A percentile compares a stretch with the other conserved stretches of the same genome.
phyloP scores from a whole-genome alignment of 805 yeast species.

The Teunomyces kruisii region DNA sequence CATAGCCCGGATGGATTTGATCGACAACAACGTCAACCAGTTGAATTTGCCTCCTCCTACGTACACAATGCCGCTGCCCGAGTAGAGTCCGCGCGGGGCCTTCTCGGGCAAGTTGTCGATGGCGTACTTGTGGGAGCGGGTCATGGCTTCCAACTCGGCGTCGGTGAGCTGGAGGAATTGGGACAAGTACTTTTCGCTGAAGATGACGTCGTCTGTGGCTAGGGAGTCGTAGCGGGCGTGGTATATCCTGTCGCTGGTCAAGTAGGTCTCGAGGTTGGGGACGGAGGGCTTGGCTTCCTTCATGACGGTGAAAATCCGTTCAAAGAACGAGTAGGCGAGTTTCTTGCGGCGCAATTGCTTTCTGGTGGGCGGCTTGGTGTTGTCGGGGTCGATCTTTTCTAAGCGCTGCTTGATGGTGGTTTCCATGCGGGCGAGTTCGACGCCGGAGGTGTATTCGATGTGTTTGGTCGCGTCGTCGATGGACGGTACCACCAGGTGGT shows the following conservation, averaged over 20 bases:
- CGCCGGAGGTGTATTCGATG: background rate
- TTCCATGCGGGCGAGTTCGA: conserved; percentile 1
- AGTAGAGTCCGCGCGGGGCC: conserved; percentile 36
- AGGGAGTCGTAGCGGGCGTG: conserved; percentile 49
- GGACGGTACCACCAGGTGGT: background rate
- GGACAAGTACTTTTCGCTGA: conserved; percentile 54
- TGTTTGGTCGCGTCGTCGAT: background rate
- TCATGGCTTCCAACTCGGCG: conserved; percentile 45
- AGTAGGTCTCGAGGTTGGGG: conserved; percentile 42
- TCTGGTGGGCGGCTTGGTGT: background rate
- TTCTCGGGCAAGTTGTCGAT: conserved; percentile 44
- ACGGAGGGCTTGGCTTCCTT: conserved; percentile 47
- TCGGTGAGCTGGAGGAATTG: conserved; percentile 47
- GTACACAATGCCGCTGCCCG: conserved; percentile 58
- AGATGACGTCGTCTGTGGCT: conserved; percentile 27
- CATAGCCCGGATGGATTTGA: conserved; percentile 61
- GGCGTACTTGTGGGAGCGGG: conserved; percentile 46
- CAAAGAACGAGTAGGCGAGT: conserved; percentile 43
- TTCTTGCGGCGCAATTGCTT: conserved; percentile 10
- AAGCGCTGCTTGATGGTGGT: background rate
- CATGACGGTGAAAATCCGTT: conserved; percentile 40
- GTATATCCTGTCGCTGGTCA: conserved; percentile 46
- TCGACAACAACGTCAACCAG: conserved; percentile 66
- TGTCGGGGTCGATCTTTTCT: background rate
- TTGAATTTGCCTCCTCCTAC: conserved; percentile 83